phyloP scores from a whole-genome alignment of 73 alveolate species.

The Breviolum minutum region DNA sequence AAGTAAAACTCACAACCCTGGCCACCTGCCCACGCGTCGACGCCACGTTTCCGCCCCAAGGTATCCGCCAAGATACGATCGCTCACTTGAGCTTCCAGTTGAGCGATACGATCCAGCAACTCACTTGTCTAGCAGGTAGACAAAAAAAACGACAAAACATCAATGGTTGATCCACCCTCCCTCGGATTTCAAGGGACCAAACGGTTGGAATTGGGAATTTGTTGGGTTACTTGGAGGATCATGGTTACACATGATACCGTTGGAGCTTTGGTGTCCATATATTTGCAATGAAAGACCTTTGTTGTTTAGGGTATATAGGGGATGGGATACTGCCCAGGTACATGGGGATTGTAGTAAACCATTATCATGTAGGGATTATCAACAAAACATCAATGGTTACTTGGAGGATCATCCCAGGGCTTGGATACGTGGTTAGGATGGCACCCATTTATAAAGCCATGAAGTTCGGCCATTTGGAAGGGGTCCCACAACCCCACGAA shows the following conservation, averaged over 20 bases:
- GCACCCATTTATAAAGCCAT: no score
- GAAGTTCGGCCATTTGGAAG: no score
- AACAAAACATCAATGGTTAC: no score
- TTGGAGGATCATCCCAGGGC: no score
- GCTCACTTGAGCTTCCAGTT: conserved; percentile 14
- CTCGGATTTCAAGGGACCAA: not conserved
- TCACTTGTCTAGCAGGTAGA: not conserved
- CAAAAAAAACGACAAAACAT: not conserved
- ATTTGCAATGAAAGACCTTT: not conserved
- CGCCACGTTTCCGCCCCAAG: not conserved
- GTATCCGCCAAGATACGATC: not conserved
- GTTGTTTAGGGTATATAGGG: no score
- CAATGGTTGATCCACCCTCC: not conserved
- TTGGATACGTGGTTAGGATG: no score
- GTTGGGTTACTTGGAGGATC: not conserved
- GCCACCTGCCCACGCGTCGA: no score
- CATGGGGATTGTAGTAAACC: no score
- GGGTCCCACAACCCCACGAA: no score
- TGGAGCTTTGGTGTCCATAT: not conserved
- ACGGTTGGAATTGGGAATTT: not conserved
- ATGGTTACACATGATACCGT: not conserved
- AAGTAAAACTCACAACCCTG: no score
- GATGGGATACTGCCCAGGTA: no score
- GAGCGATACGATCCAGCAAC: conserved; percentile 33
- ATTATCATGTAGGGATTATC: no score